Evolutionary conservation across 495 filamentous ascomycete genomes (phyloP).

Genomic region (Tetracladium setigerum): DNA sequence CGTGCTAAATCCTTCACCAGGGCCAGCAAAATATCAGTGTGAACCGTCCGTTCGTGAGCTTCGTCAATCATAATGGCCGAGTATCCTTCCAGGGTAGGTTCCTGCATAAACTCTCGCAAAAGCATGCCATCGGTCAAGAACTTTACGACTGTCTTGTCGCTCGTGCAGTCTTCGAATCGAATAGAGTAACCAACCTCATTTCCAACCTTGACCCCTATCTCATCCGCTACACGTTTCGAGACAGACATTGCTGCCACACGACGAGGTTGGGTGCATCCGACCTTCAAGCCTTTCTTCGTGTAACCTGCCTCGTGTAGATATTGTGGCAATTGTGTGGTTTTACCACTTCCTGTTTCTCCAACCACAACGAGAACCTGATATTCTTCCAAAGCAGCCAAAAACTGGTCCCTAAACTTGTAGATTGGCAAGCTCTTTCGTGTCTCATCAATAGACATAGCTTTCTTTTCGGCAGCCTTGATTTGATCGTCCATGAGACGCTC

Average conservation of each 20-base stretch:
- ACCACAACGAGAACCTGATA: conserved; percentile 79
- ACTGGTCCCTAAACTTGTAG: conserved; percentile 68
- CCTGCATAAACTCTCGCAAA: conserved; percentile 81
- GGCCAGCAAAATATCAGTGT: conserved; percentile 86
- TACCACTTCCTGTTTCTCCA: conserved; percentile 83
- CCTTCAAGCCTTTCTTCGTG: conserved; percentile 64
- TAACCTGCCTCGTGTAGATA: conserved; percentile 89
- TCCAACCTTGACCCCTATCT: conserved; percentile 85
- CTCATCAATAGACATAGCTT: conserved; percentile 78
- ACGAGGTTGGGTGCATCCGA: conserved; percentile 82
- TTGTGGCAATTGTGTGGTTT: conserved; percentile 84
- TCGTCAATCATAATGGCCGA: conserved; percentile 94
- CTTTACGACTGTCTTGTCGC: conserved; percentile 87
- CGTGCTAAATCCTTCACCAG: conserved; percentile 88
- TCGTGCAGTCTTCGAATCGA: conserved; percentile 90
- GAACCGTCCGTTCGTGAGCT: conserved; percentile 87
- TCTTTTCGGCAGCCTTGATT: conserved; percentile 81
- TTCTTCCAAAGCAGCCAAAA: conserved; percentile 64
- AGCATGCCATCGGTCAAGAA: conserved; percentile 99
- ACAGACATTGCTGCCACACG: conserved; percentile 96
- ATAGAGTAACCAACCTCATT: conserved; percentile 95
- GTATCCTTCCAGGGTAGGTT: conserved; percentile 80
- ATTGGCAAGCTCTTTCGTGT: conserved; percentile 88
- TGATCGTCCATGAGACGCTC: conserved; percentile 70
- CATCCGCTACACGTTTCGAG: conserved; percentile 87